Percentiles rank a stretch among this genome's conserved stretches.
Evolutionary conservation across 73 alveolate genomes (phyloP).

Genomic region (Paramecium tetraurelia): DNA sequence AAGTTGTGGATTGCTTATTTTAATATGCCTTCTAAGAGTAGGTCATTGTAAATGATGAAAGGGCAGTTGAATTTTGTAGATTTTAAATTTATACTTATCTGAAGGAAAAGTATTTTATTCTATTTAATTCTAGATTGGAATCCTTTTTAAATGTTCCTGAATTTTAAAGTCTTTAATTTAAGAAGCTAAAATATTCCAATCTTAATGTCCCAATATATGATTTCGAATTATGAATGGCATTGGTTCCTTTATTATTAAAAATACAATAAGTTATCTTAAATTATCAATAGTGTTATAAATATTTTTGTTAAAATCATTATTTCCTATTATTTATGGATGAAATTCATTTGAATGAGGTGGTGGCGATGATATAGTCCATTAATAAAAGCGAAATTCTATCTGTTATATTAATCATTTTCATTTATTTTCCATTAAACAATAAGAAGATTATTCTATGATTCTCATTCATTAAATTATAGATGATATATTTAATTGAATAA

Average conservation of each 20-base stretch:
- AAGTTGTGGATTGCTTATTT: background rate
- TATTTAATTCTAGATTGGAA: conserved; percentile 28
- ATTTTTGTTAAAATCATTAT: background rate
- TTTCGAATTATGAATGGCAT: conserved; percentile 35
- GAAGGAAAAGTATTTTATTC: conserved; percentile 1
- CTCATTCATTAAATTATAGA: too few relatives aligned
- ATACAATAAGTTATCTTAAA: background rate
- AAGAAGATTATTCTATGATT: too few relatives aligned
- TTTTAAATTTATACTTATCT: conserved; percentile 3
- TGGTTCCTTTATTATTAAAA: background rate
- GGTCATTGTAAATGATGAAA: conserved; percentile 15
- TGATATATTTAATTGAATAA: background rate
- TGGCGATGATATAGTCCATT: too few relatives aligned
- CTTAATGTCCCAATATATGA: conserved; percentile 44
- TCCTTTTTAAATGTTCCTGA: conserved; percentile 45
- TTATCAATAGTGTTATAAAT: background rate
- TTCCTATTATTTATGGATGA: background rate
- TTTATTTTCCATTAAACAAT: too few relatives aligned
- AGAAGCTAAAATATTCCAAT: background rate
- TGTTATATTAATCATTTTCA: too few relatives aligned
- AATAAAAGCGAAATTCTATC: too few relatives aligned
- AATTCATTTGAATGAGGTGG: too few relatives aligned
- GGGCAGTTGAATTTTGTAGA: conserved; percentile 31
- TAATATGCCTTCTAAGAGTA: background rate
- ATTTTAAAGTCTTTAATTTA: background rate